Base-by-base conservation (phyloP, 2,329 filamentous ascomycete species). In the Fusarium devonianum region DNA sequence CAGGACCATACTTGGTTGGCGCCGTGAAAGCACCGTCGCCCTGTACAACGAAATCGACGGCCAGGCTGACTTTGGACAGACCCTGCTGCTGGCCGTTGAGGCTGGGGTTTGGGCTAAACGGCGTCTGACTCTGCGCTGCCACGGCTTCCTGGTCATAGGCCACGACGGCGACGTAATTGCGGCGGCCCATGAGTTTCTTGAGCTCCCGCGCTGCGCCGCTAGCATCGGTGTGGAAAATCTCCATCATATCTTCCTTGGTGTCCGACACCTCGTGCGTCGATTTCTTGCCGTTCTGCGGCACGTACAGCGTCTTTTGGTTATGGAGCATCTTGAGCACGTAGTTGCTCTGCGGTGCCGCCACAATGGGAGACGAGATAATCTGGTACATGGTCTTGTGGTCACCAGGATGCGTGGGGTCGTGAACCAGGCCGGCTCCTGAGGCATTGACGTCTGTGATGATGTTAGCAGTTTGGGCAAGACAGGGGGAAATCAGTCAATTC, bases 351-450 rank as follows among this genome's bases (percentile, higher is more conserved):
- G 94, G 93, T 0, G 89, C 88, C 35, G 96, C 95, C 44, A 97
- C 93, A 53, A 99, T 90, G 6, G 92, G 87, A 3, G 92, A 92
- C 2, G 92, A 88, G 69, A 97, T 97, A 70, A 99, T 83, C 72
- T 99, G 94, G 75, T 97, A 99, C 93, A 99, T 99, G 19, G 94
- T 97, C 75, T 97, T 99, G 80, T 97, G 92, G 72, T 97, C 92
- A 28, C 85, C 86, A 1, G 93, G 93, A 69, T 94, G 90, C 14
- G 88, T 83, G 0, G 94, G 94, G 73, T 99, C 94, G 72, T 99
- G 94, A 2, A 99, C 86, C 9, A 99, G 82, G 49, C 94, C 94
- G 16, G 94, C 94, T 58, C 94, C 94, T 60, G 90, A 92, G 65
- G 86, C 89, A 71, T 93, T 94, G 69, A 97, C 93, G 66, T 89